Percentiles rank a stretch among this genome's conserved stretches.
These are phyloP conservation scores for Aureobasidium sp. DNA, from an alignment of 2,329 filamentous ascomycete species.

Conservation along the genomic window DNA sequence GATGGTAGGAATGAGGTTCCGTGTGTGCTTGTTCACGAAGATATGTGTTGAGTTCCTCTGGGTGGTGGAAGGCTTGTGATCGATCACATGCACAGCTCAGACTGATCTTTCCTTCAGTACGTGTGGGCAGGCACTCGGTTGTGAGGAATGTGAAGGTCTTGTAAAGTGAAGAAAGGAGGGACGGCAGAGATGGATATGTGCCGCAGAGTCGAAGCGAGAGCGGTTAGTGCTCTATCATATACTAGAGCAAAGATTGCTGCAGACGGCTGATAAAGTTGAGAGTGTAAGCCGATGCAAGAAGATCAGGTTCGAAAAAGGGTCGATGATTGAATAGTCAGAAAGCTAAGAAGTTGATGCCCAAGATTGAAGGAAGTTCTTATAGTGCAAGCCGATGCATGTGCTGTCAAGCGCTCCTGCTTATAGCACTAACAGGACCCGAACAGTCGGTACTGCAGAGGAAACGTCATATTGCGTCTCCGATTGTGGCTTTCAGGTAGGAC, in stretches of 20 bases:
- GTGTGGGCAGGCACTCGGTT: background rate
- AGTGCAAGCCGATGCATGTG: background rate
- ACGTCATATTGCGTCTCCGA: background rate
- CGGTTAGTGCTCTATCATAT: background rate
- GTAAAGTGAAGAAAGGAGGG: background rate
- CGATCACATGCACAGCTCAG: background rate
- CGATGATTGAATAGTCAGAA: background rate
- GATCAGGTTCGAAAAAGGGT: background rate
- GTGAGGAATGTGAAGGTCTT: background rate
- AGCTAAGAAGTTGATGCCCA: background rate
- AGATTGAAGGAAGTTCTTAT: background rate
- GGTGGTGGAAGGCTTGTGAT: background rate
- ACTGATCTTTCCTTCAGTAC: background rate
- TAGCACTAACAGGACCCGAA: background rate
- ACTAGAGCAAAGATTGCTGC: background rate
- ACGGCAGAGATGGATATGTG: too few relatives aligned
- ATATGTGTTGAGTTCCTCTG: background rate
- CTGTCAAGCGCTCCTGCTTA: slow-evolving; percentile 1
- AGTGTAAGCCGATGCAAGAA: background rate
- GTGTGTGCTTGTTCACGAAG: background rate
- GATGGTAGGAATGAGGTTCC: background rate
- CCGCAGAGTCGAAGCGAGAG: too few relatives aligned
- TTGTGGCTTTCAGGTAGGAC: background rate
- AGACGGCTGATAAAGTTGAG: background rate
- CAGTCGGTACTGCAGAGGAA: background rate